A percentile compares a stretch with the other conserved stretches of the same genome.
Evolutionary conservation across 2,329 filamentous ascomycete genomes (phyloP).

Genomic region (Coniochaeta sp.): DNA sequence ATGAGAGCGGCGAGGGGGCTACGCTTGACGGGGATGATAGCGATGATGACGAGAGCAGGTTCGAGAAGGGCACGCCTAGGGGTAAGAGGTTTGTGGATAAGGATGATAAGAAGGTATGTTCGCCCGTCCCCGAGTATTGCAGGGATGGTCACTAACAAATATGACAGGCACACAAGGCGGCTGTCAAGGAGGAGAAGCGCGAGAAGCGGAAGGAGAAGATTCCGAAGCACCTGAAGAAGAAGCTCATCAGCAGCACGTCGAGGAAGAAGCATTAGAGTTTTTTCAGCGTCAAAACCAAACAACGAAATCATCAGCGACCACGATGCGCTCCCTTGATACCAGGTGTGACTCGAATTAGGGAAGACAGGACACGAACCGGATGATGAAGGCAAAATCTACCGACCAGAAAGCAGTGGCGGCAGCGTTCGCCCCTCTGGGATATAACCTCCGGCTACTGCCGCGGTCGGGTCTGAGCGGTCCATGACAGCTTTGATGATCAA

Average conservation of each 20-base stretch:
- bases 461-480: constrained; percentile 30
- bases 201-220: constrained; percentile 94
- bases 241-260: constrained; percentile 58
- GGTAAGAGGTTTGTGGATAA: constrained; percentile 89
- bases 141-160: not conserved
- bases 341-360: too few species aligned
- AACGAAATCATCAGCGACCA: not conserved
- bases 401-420: constrained; percentile 8
- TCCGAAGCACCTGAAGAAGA: constrained; percentile 94
- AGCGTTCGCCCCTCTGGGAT: constrained; percentile 17
- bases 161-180: constrained; percentile 64
- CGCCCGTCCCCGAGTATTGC: not conserved
- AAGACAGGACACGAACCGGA: constrained; percentile 13
- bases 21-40: constrained; percentile 35
- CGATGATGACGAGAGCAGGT: constrained; percentile 43
- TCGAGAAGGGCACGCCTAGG: constrained; percentile 62
- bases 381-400: constrained; percentile 19
- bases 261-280: constrained; percentile 57
- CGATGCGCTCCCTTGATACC: too few species aligned
- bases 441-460: constrained; percentile 30
- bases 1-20: constrained; percentile 33
- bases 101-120: constrained; percentile 67
- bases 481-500: constrained; percentile 44
- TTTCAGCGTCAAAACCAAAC: not conserved
- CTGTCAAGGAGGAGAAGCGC: constrained; percentile 90